Conservation (phyloP, 176 grass and related monocot genomes). For the Neostapfia colusana region DNA sequence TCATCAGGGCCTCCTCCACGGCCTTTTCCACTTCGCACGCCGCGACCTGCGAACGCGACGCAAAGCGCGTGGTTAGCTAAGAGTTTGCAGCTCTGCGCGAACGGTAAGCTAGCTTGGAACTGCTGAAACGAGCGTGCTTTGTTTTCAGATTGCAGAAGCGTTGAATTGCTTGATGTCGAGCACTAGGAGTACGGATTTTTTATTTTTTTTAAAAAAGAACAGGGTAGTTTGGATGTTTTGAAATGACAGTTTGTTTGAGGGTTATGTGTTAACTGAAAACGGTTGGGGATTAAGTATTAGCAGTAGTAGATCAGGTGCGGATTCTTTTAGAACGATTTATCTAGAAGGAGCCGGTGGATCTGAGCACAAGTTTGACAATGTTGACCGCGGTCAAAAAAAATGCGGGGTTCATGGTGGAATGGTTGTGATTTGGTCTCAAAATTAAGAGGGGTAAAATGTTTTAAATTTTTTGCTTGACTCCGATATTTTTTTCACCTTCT, state of each 20-base stretch:
- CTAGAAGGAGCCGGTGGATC: background rate
- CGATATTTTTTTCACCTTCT: background rate
- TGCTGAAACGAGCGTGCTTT: background rate
- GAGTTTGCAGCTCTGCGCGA: background rate
- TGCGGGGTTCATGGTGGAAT: background rate
- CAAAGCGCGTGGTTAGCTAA: slow-evolving; percentile 6
- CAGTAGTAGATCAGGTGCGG: background rate
- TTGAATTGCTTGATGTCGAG: background rate
- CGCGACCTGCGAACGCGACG: slow-evolving; percentile 51
- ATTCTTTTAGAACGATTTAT: background rate
- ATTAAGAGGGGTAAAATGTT: background rate
- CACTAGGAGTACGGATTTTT: background rate
- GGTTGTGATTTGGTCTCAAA: background rate
- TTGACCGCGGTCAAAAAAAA: slow-evolving; percentile 12
- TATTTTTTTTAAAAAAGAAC: background rate
- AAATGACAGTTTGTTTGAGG: too few species aligned
- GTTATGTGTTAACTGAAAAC: too few species aligned
- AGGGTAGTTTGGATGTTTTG: background rate
- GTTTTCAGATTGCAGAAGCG: background rate
- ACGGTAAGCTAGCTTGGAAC: background rate
- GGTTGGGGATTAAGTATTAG: too few species aligned
- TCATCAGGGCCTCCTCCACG: slow-evolving; percentile 60
- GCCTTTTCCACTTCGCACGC: slow-evolving; percentile 57
- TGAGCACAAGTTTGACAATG: background rate
- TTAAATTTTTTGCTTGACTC: background rate